These are phyloP conservation scores for Aspergillus sergii DNA, from an alignment of 2,329 filamentous ascomycete species.

Conservation along the genomic window DNA sequence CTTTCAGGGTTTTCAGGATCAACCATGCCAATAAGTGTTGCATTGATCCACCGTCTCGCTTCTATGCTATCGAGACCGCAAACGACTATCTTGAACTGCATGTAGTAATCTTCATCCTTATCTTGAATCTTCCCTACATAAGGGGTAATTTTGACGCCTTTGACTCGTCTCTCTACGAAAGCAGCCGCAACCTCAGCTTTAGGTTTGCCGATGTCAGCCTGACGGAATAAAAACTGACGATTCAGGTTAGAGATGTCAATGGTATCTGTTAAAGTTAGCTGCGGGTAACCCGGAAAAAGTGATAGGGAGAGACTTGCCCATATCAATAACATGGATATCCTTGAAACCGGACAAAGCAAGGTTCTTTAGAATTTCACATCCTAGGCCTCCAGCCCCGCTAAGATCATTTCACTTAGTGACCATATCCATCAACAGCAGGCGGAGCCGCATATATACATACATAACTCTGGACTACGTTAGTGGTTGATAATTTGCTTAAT, in stretches of 20 bases:
- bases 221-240: constrained; percentile 93
- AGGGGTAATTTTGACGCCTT: constrained; percentile 87
- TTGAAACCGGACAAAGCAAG: constrained; percentile 93
- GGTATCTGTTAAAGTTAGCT: constrained; percentile 65
- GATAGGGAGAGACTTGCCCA: constrained; percentile 63
- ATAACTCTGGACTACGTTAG: constrained; percentile 52
- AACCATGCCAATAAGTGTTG: constrained; percentile 86
- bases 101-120: constrained; percentile 94
- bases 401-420: constrained; percentile 30
- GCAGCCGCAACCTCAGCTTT: constrained; percentile 92
- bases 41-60: constrained; percentile 97
- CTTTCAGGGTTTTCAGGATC: constrained; percentile 80
- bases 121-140: constrained; percentile 96
- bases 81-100: constrained; percentile 91
- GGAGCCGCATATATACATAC: constrained; percentile 38
- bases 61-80: constrained; percentile 97
- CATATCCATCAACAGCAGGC: constrained; percentile 15
- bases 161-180: constrained; percentile 88
- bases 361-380: constrained; percentile 96
- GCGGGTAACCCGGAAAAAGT: background rate
- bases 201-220: constrained; percentile 85
- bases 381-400: constrained; percentile 89
- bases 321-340: constrained; percentile 97
- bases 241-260: constrained; percentile 99
- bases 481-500: constrained; percentile 4